Evolutionary conservation across 2,329 filamentous ascomycete genomes (phyloP).

Genomic region (Zasmidium angulare): DNA sequence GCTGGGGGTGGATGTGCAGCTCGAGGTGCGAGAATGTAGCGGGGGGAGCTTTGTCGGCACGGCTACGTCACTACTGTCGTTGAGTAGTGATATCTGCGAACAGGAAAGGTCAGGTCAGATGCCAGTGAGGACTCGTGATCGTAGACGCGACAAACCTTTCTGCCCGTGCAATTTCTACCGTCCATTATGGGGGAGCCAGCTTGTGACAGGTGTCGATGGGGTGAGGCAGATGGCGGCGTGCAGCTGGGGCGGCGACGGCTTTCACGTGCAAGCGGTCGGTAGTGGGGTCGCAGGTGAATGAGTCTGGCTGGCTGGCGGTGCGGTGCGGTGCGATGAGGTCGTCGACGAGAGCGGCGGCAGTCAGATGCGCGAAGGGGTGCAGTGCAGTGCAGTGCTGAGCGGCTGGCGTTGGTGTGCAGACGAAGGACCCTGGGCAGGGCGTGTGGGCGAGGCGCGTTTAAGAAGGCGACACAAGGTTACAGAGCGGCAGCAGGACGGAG

Average conservation of each 20-base stretch:
- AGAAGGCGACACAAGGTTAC: constrained; percentile 16
- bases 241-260: neutral
- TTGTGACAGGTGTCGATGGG: constrained; percentile 7
- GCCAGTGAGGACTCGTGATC: neutral
- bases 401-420: neutral
- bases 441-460: neutral
- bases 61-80: constrained; percentile 43
- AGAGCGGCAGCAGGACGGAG: constrained; percentile 18
- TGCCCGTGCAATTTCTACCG: constrained; percentile 52
- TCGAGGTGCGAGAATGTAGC: constrained; percentile 35
- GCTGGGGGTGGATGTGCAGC: constrained; percentile 46
- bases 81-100: constrained; percentile 48
- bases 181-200: constrained; percentile 45
- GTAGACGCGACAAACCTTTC: constrained; percentile 25
- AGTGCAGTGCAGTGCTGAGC: no score
- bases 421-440: constrained; percentile 2
- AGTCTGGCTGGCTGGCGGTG: neutral
- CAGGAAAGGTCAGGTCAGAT: neutral
- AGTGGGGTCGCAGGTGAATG: neutral
- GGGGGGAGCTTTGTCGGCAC: constrained; percentile 25
- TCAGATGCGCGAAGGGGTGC: no score
- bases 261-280: neutral
- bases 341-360: neutral
- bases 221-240: neutral
- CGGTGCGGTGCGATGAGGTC: neutral